A percentile compares a stretch with the other conserved stretches of the same genome.
phyloP scores from a whole-genome alignment of 2,329 filamentous ascomycete species.

The Diplocarpon mali region DNA sequence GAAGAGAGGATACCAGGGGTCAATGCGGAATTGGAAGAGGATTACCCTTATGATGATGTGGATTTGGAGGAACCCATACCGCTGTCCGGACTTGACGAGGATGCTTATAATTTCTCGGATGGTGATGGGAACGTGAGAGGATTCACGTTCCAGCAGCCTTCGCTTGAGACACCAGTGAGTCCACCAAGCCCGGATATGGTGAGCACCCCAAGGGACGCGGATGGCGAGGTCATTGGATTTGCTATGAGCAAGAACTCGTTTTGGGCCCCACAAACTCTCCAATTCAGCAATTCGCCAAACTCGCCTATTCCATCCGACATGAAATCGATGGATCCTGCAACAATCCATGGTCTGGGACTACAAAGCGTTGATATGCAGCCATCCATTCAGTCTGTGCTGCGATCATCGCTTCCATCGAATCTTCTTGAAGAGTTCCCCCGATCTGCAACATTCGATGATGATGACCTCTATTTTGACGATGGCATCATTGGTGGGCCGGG shows the following conservation, averaged over 20 bases:
- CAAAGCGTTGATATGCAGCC: conserved; percentile 5
- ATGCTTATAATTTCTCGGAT: conserved; percentile 30
- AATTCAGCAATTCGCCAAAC: conserved; percentile 9
- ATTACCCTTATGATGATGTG: conserved; percentile 4
- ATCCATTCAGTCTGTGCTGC: background rate
- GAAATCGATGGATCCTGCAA: conserved; percentile 7
- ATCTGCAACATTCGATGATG: conserved; percentile 31
- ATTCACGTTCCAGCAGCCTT: conserved; percentile 31
- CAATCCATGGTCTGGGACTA: conserved; percentile 10
- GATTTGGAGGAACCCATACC: conserved; percentile 53
- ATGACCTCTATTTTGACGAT: conserved; percentile 62
- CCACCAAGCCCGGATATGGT: conserved; percentile 37
- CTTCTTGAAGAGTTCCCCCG: conserved; percentile 9
- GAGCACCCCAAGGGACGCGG: conserved; percentile 43
- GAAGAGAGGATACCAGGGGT: conserved; percentile 56
- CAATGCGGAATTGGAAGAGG: conserved; percentile 33
- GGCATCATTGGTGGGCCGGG: conserved; percentile 41
- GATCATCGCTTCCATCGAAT: conserved; percentile 4
- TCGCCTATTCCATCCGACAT: conserved; percentile 10
- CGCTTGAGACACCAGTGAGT: conserved; percentile 40
- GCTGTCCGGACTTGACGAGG: conserved; percentile 33
- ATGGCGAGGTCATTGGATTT: conserved; percentile 45
- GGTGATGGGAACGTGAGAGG: conserved; percentile 15
- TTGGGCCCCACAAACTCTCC: conserved; percentile 5
- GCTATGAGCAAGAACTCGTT: conserved; percentile 30